phyloP scores from a whole-genome alignment of 768 basidiomycete species.

The Tylopilus balloui region DNA sequence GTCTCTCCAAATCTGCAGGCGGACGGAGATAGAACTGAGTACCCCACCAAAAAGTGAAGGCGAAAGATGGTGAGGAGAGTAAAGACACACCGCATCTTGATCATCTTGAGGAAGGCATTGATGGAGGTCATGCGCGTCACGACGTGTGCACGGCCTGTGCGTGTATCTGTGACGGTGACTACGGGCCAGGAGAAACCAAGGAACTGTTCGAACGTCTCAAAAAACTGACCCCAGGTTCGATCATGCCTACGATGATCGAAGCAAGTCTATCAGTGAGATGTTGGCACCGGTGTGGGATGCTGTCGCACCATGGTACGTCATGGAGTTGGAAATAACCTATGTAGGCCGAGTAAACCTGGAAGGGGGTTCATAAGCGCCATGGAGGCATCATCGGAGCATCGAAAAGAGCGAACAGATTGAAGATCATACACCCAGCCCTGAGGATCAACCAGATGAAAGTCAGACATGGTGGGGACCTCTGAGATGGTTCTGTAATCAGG shows the following conservation, averaged over 20 bases:
- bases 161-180: slow-evolving; percentile 68
- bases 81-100: slow-evolving; percentile 60
- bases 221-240: slow-evolving; percentile 73
- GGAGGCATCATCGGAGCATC: background rate
- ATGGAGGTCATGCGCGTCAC: slow-evolving; percentile 72
- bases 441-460: slow-evolving; percentile 71
- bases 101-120: slow-evolving; percentile 77
- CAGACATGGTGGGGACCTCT: slow-evolving; percentile 41
- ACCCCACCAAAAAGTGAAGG: background rate
- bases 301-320: slow-evolving; percentile 56
- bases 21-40: background rate
- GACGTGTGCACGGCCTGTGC: slow-evolving; percentile 71
- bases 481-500: background rate
- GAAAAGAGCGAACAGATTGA: slow-evolving; percentile 53
- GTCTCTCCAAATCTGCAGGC: slow-evolving; percentile 62
- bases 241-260: slow-evolving; percentile 53
- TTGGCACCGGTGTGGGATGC: background rate
- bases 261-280: background rate
- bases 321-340: slow-evolving; percentile 75
- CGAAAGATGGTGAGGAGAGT: background rate
- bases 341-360: slow-evolving; percentile 65
- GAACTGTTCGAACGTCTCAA: slow-evolving; percentile 76
- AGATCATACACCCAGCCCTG: slow-evolving; percentile 78
- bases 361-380: background rate
- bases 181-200: slow-evolving; percentile 81